Evolutionary conservation across 306 rosid genomes (phyloP), one percentile per base, ranked within the genome.

Genomic region (Pachyrhizus erosus): DNA sequence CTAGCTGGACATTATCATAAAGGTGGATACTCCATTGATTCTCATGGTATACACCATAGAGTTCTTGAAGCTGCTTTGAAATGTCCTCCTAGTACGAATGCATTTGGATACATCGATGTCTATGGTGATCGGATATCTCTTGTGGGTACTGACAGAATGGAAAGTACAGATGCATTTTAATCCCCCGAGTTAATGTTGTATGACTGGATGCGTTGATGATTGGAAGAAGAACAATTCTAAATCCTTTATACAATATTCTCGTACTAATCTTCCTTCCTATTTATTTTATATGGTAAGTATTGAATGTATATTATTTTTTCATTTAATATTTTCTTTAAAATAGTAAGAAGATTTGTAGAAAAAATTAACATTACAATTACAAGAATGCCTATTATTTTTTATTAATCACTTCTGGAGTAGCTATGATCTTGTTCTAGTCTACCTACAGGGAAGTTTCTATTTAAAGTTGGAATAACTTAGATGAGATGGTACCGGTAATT

Each of bases 41-140:
- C 97, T 76, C 91, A 88, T 55, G 99, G 99, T 73, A 82, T 96
- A 21, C 93, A 91, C 83, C 99, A 95, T 62, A 85, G 92, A 87
- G 89, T 84, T 88, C 88, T 95, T 62, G 99, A 95, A 93, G 99
- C 98, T 12, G 96, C 98, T 77, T 89, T 95, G 49, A 97, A 96
- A 82, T 96, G 98, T 73, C 98, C 98, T 79, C 98, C 97, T 0
- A 97, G 90, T 23, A 84, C 82, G 2, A 83, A 93, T 72, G 91
- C 98, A 9, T 96, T 86, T 42, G 99, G 98, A 34, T 60, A 85
- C 61, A 81, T 96, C 20, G 86, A 96, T 81, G 97, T 91, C 23
- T 96, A 92, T 51, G 77, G 83, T 66, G 96, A 93, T 77, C 79
- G 84, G 71, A 60, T 92, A 58, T 87, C 88, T 1, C 96, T 93